Conservation (phyloP, 2,329 filamentous ascomycete species). For the Cercospora zeina region DNA sequence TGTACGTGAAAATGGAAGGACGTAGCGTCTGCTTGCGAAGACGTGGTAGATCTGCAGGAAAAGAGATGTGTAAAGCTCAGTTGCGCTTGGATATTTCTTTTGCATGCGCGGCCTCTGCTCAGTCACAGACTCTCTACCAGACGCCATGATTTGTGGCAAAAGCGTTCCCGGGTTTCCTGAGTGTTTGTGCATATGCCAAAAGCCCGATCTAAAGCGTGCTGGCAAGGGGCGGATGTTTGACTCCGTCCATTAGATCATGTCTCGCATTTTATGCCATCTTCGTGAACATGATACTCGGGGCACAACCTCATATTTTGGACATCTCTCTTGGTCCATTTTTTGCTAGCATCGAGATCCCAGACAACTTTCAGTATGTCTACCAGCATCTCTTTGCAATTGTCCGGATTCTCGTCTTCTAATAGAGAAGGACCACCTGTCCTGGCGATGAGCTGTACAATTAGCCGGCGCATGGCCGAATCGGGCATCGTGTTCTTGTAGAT, state of each 20-base stretch:
- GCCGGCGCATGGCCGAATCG: neutral
- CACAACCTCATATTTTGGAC: neutral
- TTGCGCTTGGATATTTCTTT: no score
- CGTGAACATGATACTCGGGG: neutral
- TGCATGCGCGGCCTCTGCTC: neutral
- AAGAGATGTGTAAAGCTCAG: no score
- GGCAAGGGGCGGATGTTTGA: neutral
- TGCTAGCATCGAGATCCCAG: neutral
- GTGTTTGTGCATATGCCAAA: neutral
- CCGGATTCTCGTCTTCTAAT: neutral
- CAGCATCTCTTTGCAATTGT: neutral
- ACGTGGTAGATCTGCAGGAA: no score
- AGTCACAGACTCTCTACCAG: neutral
- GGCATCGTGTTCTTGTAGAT: constrained; percentile 17
- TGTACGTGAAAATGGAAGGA: no score
- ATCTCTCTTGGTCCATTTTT: neutral
- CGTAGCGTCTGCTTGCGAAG: no score
- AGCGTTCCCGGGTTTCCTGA: no score
- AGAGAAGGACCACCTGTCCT: neutral
- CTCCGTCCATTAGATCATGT: neutral
- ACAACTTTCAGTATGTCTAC: constrained; percentile 6
- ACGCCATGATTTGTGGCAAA: neutral
- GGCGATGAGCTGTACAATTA: neutral
- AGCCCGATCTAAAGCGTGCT: neutral
- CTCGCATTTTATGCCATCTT: constrained; percentile 10